Percentiles rank a stretch among this genome's conserved stretches.
These are phyloP conservation scores for Botrytis medusae DNA, from an alignment of 2,329 filamentous ascomycete genomes.

Conservation along the genomic window DNA sequence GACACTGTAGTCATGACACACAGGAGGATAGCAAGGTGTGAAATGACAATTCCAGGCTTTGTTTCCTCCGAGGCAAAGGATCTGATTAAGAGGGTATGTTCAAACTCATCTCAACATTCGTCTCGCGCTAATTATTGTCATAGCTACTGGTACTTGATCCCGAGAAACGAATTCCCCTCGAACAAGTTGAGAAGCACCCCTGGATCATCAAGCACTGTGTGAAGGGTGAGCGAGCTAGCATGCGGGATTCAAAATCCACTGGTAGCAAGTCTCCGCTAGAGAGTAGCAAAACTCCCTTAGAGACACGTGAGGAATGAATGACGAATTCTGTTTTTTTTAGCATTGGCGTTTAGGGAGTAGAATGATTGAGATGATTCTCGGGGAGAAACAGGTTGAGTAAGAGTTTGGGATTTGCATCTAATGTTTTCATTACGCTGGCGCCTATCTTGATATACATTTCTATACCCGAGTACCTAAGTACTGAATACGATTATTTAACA, in stretches of 20 bases:
- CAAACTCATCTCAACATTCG: not conserved
- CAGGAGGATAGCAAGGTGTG: constrained; percentile 78
- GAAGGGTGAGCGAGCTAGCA: constrained; percentile 45
- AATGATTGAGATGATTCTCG: constrained; percentile 1
- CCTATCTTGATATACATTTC: constrained; percentile 32
- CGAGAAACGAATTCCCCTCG: constrained; percentile 86
- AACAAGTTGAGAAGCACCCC: constrained; percentile 84
- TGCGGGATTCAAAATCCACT: constrained; percentile 40
- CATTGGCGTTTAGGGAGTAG: constrained; percentile 34
- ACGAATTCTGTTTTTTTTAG: constrained; percentile 32
- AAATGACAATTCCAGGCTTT: constrained; percentile 90
- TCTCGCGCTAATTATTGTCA: constrained; percentile 25
- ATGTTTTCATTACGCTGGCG: constrained; percentile 35
- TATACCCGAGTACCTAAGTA: constrained; percentile 18
- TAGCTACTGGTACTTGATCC: constrained; percentile 88
- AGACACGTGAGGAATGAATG: constrained; percentile 33
- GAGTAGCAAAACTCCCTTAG: constrained; percentile 6
- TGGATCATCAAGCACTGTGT: constrained; percentile 95
- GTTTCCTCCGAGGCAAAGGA: constrained; percentile 89
- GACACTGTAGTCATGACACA: constrained; percentile 95
- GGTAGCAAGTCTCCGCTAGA: constrained; percentile 35
- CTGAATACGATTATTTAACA: constrained; percentile 17
- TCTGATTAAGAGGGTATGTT: constrained; percentile 80
- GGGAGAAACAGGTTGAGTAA: constrained; percentile 33
- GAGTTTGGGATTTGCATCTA: constrained; percentile 37